Evolutionary conservation across 2,329 filamentous ascomycete genomes (phyloP), one percentile per base, ranked within the genome.

Genomic region (Colletotrichum gloeosporioides): DNA sequence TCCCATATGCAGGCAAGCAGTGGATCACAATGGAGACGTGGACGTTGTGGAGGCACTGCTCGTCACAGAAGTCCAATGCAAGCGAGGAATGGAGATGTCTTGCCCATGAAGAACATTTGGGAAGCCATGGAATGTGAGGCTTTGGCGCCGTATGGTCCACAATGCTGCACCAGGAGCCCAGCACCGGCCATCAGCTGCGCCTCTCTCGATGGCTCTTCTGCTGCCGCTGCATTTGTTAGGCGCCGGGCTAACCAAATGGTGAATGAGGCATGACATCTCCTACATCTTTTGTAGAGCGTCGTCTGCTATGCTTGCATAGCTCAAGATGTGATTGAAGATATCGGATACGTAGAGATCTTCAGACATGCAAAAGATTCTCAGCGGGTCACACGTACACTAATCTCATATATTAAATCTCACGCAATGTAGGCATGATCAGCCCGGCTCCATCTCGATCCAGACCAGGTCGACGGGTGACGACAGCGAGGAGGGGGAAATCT

Each of bases 371-470:
- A 31, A 64, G 39, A 32, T 25, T 31, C 44, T 59, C 66, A 34
- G 59, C 69, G 62, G 69, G 69, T 55, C 69, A 67, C 12, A 15
- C 18, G 61, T 8, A 22, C 22, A 22, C 22, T 22, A 67, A 57
- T 27, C 34, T 29, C 34, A 66, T 29, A 71, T 31, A 65, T 63
- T 29, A 32, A 53, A 67, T 31, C 62, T 44, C 55, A 29, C 73
- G 55, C 9, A 62, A 73, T 44, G 62, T 55, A 72, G 73, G 25
- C 36, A 72, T 53, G 63, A 72, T 75, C 69, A 55, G n/a, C 69
- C 61, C 4, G 29, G 49, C 29, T 32, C 34, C 68, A 59, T 55
- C 49, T 75, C 29, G 53, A 72, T 62, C 29, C 34, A 44, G 72
- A 62, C 61, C 68, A 66, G 49, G 61, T 16, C 27, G 29, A 29